Evolutionary conservation across 805 yeast genomes (phyloP).

Genomic region (Scheffersomyces lignosus): DNA sequence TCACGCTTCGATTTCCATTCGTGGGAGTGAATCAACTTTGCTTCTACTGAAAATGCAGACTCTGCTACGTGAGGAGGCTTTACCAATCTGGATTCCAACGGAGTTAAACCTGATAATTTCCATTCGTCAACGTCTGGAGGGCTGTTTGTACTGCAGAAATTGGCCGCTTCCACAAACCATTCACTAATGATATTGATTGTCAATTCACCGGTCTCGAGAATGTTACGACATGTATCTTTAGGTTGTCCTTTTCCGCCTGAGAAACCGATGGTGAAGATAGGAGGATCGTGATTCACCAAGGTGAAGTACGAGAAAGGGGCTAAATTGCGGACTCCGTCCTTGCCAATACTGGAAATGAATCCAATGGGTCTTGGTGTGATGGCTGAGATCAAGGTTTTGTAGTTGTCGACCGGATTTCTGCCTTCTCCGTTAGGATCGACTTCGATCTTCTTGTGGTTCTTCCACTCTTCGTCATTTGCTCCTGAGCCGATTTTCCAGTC

Average conservation of each 20-base stretch:
- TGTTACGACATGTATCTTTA: slow-evolving; percentile 46
- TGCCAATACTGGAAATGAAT: slow-evolving; percentile 48
- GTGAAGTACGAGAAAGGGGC: slow-evolving; percentile 64
- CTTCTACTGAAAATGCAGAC: slow-evolving; percentile 60
- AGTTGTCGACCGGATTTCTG: slow-evolving; percentile 45
- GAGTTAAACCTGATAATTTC: slow-evolving; percentile 54
- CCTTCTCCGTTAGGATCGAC: slow-evolving; percentile 46
- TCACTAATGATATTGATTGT: slow-evolving; percentile 60
- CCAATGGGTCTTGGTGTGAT: slow-evolving; percentile 64
- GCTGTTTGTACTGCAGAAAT: slow-evolving; percentile 45
- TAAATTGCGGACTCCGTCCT: slow-evolving; percentile 46
- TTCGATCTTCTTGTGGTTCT: slow-evolving; percentile 40
- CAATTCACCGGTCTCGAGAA: slow-evolving; percentile 52
- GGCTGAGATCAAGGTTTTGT: slow-evolving; percentile 51
- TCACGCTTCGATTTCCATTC: slow-evolving; percentile 44
- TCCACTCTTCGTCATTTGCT: slow-evolving; percentile 46
- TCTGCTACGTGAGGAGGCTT: slow-evolving; percentile 60
- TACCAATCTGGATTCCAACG: slow-evolving; percentile 43
- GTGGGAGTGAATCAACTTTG: slow-evolving; percentile 45
- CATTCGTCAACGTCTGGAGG: slow-evolving; percentile 57
- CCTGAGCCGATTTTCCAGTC: slow-evolving; percentile 51
- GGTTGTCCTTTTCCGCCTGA: slow-evolving; percentile 27
- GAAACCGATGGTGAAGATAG: slow-evolving; percentile 53
- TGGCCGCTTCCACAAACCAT: slow-evolving; percentile 67
- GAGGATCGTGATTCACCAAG: slow-evolving; percentile 54